These are phyloP conservation scores for Fusarium heterosporum DNA, from an alignment of 2,329 filamentous ascomycete genomes.

Conservation along the genomic window DNA sequence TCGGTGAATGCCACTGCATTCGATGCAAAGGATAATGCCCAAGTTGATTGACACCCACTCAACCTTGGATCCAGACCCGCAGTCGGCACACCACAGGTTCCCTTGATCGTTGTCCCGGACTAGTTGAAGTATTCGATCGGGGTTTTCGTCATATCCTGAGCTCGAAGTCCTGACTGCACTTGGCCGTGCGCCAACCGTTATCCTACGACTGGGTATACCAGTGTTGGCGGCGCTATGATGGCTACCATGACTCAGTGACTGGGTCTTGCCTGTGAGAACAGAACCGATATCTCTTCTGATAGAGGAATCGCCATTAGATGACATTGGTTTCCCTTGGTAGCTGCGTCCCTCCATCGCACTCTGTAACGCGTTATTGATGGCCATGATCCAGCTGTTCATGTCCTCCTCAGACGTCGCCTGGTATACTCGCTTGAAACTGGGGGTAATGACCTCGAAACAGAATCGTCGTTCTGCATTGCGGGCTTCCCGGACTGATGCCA, in stretches of 20 bases:
- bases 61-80: slow-evolving; percentile 89
- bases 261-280: slow-evolving; percentile 91
- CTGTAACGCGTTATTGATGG: slow-evolving; percentile 97
- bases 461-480: slow-evolving; percentile 94
- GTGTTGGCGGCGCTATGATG: slow-evolving; percentile 60
- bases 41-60: slow-evolving; percentile 99
- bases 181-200: slow-evolving; percentile 90
- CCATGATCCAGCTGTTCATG: slow-evolving; percentile 95
- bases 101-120: slow-evolving; percentile 91
- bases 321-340: slow-evolving; percentile 64
- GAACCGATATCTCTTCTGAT: slow-evolving; percentile 89
- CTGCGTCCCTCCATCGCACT: slow-evolving; percentile 90
- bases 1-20: slow-evolving; percentile 97
- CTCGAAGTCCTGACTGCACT: slow-evolving; percentile 75
- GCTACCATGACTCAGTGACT: slow-evolving; percentile 70
- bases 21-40: slow-evolving; percentile 95
- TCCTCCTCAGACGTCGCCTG: slow-evolving; percentile 98
- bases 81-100: slow-evolving; percentile 95
- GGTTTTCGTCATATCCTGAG: slow-evolving; percentile 81
- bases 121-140: slow-evolving; percentile 86
- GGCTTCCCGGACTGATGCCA: slow-evolving; percentile 96
- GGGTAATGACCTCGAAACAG: slow-evolving; percentile 98
- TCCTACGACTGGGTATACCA: slow-evolving; percentile 80
- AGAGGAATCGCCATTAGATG: slow-evolving; percentile 63
- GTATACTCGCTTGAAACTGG: slow-evolving; percentile 94